phyloP scores from a whole-genome alignment of 1,139 yeast species.

The Diutina mesorugosa region DNA sequence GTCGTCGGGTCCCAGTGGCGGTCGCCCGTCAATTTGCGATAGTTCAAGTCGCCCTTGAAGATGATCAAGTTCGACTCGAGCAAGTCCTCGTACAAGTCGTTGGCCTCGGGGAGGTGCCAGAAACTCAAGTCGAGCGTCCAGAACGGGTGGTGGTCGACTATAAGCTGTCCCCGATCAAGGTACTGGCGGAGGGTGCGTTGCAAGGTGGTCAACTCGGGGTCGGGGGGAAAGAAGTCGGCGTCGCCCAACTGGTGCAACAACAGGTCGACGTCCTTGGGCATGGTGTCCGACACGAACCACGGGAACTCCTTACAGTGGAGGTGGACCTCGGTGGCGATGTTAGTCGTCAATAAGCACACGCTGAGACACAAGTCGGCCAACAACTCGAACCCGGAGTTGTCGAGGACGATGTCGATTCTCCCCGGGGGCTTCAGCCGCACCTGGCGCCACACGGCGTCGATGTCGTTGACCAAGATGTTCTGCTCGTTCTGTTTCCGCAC shows the following conservation, averaged over 20 bases:
- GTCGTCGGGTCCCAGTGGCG: slow-evolving; percentile 79
- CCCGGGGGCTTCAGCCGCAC: slow-evolving; percentile 12
- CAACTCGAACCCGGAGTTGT: slow-evolving; percentile 91
- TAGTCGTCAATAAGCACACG: slow-evolving; percentile 62
- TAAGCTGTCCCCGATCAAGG: slow-evolving; percentile 35
- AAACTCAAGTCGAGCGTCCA: slow-evolving; percentile 77
- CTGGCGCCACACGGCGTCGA: slow-evolving; percentile 52
- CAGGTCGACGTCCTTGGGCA: slow-evolving; percentile 62
- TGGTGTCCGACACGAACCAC: slow-evolving; percentile 96
- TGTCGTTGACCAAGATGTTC: slow-evolving; percentile 71
- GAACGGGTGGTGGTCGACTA: slow-evolving; percentile 53
- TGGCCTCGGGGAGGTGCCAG: slow-evolving; percentile 45
- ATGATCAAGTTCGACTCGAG: slow-evolving; percentile 51
- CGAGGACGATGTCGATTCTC: slow-evolving; percentile 77
- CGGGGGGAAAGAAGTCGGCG: slow-evolving; percentile 33
- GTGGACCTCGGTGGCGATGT: slow-evolving; percentile 47
- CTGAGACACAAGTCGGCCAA: slow-evolving; percentile 76
- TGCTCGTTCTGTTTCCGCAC: slow-evolving; percentile 76
- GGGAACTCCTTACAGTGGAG: slow-evolving; percentile 87
- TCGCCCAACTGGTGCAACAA: slow-evolving; percentile 49
- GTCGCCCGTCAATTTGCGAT: slow-evolving; percentile 88
- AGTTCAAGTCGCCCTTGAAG: slow-evolving; percentile 92
- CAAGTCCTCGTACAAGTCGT: slow-evolving; percentile 33
- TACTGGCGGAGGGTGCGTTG: slow-evolving; percentile 38
- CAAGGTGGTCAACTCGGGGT: slow-evolving; percentile 16